Conservation (phyloP, 805 yeast species). For the Candida broadrunensis region DNA sequence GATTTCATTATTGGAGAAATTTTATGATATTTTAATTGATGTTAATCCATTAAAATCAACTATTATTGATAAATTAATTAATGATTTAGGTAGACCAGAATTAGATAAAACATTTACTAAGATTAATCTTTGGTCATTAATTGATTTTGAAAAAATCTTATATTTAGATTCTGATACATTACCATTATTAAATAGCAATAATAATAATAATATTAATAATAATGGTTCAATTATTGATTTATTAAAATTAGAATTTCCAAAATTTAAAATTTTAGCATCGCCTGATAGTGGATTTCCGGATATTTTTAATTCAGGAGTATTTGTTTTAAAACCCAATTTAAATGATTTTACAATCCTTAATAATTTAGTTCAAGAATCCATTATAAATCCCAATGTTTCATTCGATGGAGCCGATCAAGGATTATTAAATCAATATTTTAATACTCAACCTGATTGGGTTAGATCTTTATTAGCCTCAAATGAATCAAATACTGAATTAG, state of each 20-base stretch:
- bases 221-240: slow-evolving; percentile 25
- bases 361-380: slow-evolving; percentile 16
- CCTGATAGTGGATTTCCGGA: slow-evolving; percentile 95
- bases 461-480: slow-evolving; percentile 3
- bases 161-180: slow-evolving; percentile 68
- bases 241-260: slow-evolving; percentile 20
- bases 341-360: slow-evolving; percentile 41
- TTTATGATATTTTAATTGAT: slow-evolving; percentile 31
- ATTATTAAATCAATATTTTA: slow-evolving; percentile 72
- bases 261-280: slow-evolving; percentile 45
- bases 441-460: slow-evolving; percentile 40
- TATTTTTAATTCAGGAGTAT: slow-evolving; percentile 78
- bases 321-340: slow-evolving; percentile 54
- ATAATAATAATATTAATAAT: slow-evolving; percentile 7
- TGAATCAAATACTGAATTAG: not conserved
- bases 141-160: slow-evolving; percentile 43
- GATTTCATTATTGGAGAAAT: slow-evolving; percentile 17
- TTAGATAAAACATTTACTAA: slow-evolving; percentile 54
- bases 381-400: slow-evolving; percentile 17
- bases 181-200: slow-evolving; percentile 30
- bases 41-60: slow-evolving; percentile 21
- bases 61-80: slow-evolving; percentile 20
- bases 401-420: slow-evolving; percentile 97
- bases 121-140: slow-evolving; percentile 52
- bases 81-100: slow-evolving; percentile 50